Base-by-base conservation (phyloP, 164 flowering plant species). In the Santalum album region DNA sequence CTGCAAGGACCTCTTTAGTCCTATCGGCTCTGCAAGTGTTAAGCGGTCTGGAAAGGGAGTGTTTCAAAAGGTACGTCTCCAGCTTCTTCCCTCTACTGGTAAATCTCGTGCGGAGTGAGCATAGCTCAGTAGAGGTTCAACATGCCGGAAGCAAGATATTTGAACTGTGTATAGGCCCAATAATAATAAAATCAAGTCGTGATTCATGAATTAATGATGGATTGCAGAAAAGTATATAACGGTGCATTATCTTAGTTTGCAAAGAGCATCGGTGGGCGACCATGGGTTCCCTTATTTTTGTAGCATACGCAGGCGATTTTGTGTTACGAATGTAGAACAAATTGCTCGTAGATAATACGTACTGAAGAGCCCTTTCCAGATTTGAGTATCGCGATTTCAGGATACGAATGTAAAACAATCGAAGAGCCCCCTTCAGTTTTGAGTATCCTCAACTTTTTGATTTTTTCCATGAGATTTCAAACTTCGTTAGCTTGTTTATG, bases 91-190 rank as follows among this genome's bases (percentile, higher is more conserved):
- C 96, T 0, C 57, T 82, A 69, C 63, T 94, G 61, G 82, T 84
- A 35, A 82, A 86, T 57, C 86, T 94, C 23, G 81, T 94, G 19
- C 66, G 79, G 63, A 72, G 96, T 32, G 99, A 94, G 71, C 97
- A 94, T 58, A 84, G 84, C 73, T 87, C 97, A 3, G 68, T 74
- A 50, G 95, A 90, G 65, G 96, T 90, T 44, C 96, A 76, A 62
- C 65, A 21, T 18, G 72, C 74, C 35, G 62, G 90, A 43, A 78
- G 89, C 64, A 61, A 68, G 65, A 69, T 94, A 54, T 94, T 94
- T 65, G 74, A 62, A 49, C 71, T 81, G 15, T 76, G 78, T 78
- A 86, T 94, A 78, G 94, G 96, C 22, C 96, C 97, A 18, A 67
- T 90, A 59, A 51, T 87, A 47, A 58, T 76, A 78, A 57, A 74